Percentiles rank a stretch among this genome's conserved stretches.
Evolutionary conservation across 2,329 filamentous ascomycete genomes (phyloP).

Genomic region (Ambrosiella cleistominuta): DNA sequence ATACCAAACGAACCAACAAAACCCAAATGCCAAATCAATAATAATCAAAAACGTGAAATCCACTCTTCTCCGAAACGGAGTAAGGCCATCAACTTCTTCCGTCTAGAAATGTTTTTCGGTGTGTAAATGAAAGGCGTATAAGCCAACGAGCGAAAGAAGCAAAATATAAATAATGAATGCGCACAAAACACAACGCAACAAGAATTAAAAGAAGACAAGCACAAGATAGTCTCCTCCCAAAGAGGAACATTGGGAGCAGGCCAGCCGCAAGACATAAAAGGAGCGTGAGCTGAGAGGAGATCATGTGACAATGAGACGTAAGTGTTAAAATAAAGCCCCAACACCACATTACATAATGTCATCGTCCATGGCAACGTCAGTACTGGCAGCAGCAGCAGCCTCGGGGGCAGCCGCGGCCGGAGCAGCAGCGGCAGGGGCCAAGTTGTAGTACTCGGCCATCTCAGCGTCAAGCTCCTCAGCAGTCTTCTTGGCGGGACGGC

Average conservation of each 20-base stretch:
- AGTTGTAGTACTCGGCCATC: slow-evolving; percentile 86
- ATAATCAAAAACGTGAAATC: slow-evolving; percentile 9
- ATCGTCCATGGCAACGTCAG: slow-evolving; percentile 30
- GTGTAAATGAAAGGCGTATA: background rate
- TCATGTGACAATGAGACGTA: background rate
- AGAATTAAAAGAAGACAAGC: slow-evolving; percentile 1
- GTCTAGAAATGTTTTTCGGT: slow-evolving; percentile 4
- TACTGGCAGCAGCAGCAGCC: slow-evolving; percentile 25
- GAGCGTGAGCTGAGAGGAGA: slow-evolving; percentile 10
- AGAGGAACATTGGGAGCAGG: slow-evolving; percentile 2
- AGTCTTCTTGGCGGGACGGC: slow-evolving; percentile 66
- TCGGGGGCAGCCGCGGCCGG: slow-evolving; percentile 30
- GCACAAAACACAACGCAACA: background rate
- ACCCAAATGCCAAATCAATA: slow-evolving; percentile 1
- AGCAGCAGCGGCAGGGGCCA: slow-evolving; percentile 24
- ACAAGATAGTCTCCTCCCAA: slow-evolving; percentile 3
- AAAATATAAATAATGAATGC: slow-evolving; percentile 3
- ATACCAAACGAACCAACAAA: slow-evolving; percentile 2
- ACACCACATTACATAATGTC: slow-evolving; percentile 8
- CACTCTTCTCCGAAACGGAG: slow-evolving; percentile 1
- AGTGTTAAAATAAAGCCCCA: background rate
- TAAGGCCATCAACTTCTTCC: slow-evolving; percentile 7
- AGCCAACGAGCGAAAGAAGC: slow-evolving; percentile 1
- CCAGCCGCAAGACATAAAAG: slow-evolving; percentile 5
- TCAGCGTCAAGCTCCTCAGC: slow-evolving; percentile 90